Percentiles rank a stretch among this genome's conserved stretches.
Evolutionary conservation across 108 stramenopile genomes (phyloP).

Genomic region (Nitzschia inconspicua): DNA sequence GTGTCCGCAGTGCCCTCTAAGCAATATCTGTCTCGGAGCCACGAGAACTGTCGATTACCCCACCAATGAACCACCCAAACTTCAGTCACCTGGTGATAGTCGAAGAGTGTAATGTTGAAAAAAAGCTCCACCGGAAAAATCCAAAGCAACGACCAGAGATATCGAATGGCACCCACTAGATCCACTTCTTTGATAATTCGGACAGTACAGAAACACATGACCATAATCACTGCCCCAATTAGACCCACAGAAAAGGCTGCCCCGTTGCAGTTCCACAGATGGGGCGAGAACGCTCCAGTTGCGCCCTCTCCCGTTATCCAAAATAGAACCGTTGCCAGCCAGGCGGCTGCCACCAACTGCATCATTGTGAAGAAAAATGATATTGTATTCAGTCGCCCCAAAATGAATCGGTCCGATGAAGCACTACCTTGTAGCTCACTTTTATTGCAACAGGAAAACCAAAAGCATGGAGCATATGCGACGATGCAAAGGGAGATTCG

Average conservation of each 20-base stretch:
- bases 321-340: slow-evolving; percentile 27
- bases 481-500: slow-evolving; percentile 12
- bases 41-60: background rate
- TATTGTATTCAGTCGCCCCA: slow-evolving; percentile 62
- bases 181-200: slow-evolving; percentile 66
- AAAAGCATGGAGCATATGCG: slow-evolving; percentile 14
- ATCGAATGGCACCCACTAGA: slow-evolving; percentile 65
- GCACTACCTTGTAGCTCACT: slow-evolving; percentile 29
- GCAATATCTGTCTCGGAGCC: slow-evolving; percentile 43
- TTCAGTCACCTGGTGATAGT: slow-evolving; percentile 59
- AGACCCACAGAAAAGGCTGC: slow-evolving; percentile 43
- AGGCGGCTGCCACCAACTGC: slow-evolving; percentile 43
- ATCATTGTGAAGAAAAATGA: slow-evolving; percentile 47
- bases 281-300: background rate
- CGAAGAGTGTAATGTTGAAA: slow-evolving; percentile 40
- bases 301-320: slow-evolving; percentile 8
- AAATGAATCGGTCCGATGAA: slow-evolving; percentile 60
- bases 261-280: slow-evolving; percentile 44
- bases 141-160: slow-evolving; percentile 72
- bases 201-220: slow-evolving; percentile 49
- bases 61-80: slow-evolving; percentile 44
- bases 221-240: slow-evolving; percentile 42
- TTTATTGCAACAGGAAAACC: slow-evolving; percentile 20
- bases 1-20: slow-evolving; percentile 40
- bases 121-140: slow-evolving; percentile 31